phyloP scores from a whole-genome alignment of 306 rosid species.

The Oxytropis ochrocephala region DNA sequence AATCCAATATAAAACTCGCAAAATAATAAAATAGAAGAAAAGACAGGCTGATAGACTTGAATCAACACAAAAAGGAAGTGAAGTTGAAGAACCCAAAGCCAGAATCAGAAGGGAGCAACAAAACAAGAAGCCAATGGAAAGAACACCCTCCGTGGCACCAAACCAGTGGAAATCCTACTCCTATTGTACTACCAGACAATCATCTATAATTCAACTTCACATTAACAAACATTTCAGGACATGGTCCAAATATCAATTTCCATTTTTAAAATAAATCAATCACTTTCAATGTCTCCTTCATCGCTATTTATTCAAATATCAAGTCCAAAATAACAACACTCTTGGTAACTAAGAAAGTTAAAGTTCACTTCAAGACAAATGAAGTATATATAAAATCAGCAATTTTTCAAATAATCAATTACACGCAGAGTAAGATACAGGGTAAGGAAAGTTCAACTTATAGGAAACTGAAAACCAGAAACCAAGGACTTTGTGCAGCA shows the following conservation, averaged over 20 bases:
- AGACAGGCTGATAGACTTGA: conserved; percentile 45
- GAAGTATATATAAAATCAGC: no score
- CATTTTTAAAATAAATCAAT: background rate
- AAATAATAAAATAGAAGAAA: background rate
- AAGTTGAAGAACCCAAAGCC: conserved; percentile 46
- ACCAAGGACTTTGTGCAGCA: no score
- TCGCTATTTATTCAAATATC: background rate
- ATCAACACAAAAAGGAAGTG: conserved; percentile 78
- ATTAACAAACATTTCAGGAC: conserved; percentile 6
- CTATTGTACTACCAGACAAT: background rate
- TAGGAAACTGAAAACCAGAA: no score
- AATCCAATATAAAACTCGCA: background rate
- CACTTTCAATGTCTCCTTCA: conserved; percentile 10
- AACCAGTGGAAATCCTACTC: background rate
- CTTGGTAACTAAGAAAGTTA: no score
- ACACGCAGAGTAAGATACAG: no score
- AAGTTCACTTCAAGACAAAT: no score
- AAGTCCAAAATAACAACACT: no score
- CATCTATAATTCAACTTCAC: conserved; percentile 1
- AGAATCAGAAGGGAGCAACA: conserved; percentile 37
- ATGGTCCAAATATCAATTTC: background rate
- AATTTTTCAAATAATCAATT: no score
- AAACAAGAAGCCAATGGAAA: conserved; percentile 34
- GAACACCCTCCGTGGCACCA: conserved; percentile 44
- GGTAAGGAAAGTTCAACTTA: no score